Evolutionary conservation across 202 grass and related monocot genomes (phyloP).

Genomic region (Panicum hallii): DNA sequence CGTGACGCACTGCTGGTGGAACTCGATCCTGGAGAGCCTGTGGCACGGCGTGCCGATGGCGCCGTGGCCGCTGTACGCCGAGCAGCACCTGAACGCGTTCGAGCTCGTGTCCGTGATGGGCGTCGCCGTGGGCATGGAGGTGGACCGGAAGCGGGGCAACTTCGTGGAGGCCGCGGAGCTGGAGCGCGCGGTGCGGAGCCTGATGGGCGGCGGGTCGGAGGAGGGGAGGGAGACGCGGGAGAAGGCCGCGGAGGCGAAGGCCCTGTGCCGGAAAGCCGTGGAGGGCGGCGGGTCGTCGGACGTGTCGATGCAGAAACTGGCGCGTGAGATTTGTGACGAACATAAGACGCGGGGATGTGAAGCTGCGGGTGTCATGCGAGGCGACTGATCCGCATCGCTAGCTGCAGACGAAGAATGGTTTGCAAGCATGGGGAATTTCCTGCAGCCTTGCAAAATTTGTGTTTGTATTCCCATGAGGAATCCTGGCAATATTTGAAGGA

Average conservation of each 20-base stretch:
- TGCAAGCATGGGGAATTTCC: too few species aligned
- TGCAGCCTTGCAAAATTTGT: too few species aligned
- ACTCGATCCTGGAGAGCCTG: constrained; percentile 40
- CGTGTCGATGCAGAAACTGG: neutral
- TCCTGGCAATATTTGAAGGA: too few species aligned
- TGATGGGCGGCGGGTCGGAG: constrained; percentile 34
- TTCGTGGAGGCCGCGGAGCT: constrained; percentile 29
- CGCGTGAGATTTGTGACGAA: neutral
- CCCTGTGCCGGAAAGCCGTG: neutral
- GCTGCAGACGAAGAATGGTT: too few species aligned
- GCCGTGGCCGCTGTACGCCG: constrained; percentile 52
- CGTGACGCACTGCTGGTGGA: constrained; percentile 82
- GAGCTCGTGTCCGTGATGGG: constrained; percentile 20
- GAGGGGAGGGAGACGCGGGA: constrained; percentile 19
- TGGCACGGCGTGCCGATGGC: constrained; percentile 40
- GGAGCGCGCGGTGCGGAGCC: constrained; percentile 20
- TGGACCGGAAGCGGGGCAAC: constrained; percentile 41
- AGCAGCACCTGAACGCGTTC: constrained; percentile 56
- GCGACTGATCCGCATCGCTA: too few species aligned
- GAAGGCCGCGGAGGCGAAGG: constrained; percentile 24
- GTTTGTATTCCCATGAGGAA: too few species aligned
- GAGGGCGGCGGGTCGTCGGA: constrained; percentile 33
- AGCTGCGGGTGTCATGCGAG: too few species aligned
- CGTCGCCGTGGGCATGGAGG: constrained; percentile 34
- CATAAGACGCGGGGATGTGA: too few species aligned